phyloP scores from a whole-genome alignment of 2,329 filamentous ascomycete species.

The Cladophialophora chaetospira region DNA sequence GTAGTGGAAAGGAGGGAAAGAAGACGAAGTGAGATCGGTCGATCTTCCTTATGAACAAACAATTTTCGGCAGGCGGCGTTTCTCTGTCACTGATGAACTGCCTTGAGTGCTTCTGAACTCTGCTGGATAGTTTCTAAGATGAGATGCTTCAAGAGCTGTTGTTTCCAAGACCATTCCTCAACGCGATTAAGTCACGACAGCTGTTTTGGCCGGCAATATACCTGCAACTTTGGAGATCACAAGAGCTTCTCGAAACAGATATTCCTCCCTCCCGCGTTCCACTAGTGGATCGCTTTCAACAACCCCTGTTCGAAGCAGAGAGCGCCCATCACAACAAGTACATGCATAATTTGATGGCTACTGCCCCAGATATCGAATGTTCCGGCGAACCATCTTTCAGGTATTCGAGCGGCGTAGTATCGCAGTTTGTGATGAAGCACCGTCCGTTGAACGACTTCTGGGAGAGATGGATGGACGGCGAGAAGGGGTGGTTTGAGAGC shows the following conservation, averaged over 20 bases:
- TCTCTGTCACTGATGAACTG: not conserved
- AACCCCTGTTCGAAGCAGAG: slow-evolving; percentile 14
- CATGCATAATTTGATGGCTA: slow-evolving; percentile 34
- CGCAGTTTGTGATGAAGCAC: too few species aligned
- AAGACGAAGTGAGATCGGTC: slow-evolving; percentile 40
- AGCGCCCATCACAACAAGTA: slow-evolving; percentile 29
- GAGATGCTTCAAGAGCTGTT: not conserved
- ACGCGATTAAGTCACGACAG: not conserved
- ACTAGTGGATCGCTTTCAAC: not conserved
- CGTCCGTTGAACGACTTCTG: slow-evolving; percentile 22
- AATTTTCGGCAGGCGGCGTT: too few species aligned
- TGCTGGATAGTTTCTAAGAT: not conserved
- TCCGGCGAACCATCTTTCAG: slow-evolving; percentile 21
- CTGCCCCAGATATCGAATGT: slow-evolving; percentile 21
- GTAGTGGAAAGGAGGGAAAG: slow-evolving; percentile 34
- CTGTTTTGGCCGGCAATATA: too few species aligned
- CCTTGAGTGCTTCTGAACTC: too few species aligned
- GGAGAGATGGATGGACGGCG: slow-evolving; percentile 27
- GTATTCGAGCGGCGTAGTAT: slow-evolving; percentile 34
- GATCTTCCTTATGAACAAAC: too few species aligned
- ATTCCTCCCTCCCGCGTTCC: not conserved
- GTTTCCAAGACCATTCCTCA: not conserved
- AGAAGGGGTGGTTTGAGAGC: slow-evolving; percentile 22
- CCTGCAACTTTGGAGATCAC: not conserved
- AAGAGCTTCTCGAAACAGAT: not conserved